Base-by-base conservation (phyloP, 2,329 filamentous ascomycete genomes). In the Alternaria angustiovoidea region DNA sequence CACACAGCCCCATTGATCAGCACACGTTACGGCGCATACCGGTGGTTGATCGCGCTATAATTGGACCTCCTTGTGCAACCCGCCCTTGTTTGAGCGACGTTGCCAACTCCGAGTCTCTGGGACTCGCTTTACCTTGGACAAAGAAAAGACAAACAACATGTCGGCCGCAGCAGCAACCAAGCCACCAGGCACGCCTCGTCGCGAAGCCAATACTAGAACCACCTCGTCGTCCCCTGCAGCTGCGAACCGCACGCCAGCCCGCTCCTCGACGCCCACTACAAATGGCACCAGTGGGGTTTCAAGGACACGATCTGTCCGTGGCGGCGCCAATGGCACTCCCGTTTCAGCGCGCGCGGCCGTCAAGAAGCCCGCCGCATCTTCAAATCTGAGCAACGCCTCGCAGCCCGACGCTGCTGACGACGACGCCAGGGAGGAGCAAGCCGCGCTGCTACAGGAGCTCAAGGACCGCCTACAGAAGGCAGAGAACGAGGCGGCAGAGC, bases 381-480 rank as follows among this genome's bases (percentile, higher is more conserved):
- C 78, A 8, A 70, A 62, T 43, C 70, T 78, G 39, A 74, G 75
- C 69, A 73, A 67, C 64, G 66, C 73, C 57, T 74, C 73, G 68
- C 75, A 73, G 69, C 75, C 75, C 66, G 75, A 78, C 59, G 69
- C 71, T 38, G 75, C 71, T 38, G 80, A 81, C 53, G 81, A 93
- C 65, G 91, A 94, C 52, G 89, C 89, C 63, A 89, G 91, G 68
- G 93, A 92, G 18, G 93, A 95, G 79, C 89, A 91, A 63, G 84
- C 92, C 42, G 89, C 91, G 16, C 85, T 91, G 57, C 85, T 97
- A 59, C 92, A 96, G 65, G 93, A 97, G 66, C 82, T 97, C 60
- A 93, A 93, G 80, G 89, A 93, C 66, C 89, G 92, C 58, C 84
- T 97, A 51, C 87, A 91, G 71, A 92, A 90, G 78, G 91, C 93